Percentiles rank a stretch among this genome's conserved stretches.
Evolutionary conservation across 768 basidiomycete species (phyloP).

Genomic region (Hysterangium stoloniferum): DNA sequence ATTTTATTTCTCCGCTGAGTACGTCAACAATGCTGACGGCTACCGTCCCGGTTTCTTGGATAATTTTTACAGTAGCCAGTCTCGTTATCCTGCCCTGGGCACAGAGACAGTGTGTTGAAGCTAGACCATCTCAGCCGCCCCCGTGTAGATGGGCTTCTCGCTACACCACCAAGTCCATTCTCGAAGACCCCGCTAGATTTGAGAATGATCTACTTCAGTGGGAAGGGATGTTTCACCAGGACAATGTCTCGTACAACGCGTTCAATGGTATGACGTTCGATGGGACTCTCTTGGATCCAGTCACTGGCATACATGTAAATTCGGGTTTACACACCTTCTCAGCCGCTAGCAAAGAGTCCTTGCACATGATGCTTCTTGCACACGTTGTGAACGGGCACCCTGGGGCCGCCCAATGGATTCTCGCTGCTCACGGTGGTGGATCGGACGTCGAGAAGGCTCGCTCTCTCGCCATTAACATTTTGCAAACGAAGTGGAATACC

Average conservation of each 20-base stretch:
- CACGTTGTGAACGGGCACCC: neutral
- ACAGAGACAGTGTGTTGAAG: too few species aligned
- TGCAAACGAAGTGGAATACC: neutral
- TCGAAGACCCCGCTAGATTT: neutral
- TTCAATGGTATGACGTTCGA: constrained; percentile 4
- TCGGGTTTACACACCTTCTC: constrained; percentile 1
- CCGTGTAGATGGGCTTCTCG: neutral
- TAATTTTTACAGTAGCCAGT: too few species aligned
- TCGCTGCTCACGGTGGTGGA: neutral
- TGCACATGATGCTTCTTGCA: constrained; percentile 2
- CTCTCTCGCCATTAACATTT: neutral
- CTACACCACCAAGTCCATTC: neutral
- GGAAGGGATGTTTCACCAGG: constrained; percentile 3
- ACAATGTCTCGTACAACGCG: constrained; percentile 2
- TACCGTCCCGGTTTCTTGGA: too few species aligned
- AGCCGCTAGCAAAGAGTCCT: constrained; percentile 2
- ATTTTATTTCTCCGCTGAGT: too few species aligned
- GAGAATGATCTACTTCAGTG: neutral
- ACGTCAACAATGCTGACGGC: too few species aligned
- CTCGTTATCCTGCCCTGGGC: too few species aligned
- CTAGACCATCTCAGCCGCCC: too few species aligned
- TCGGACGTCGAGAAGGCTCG: neutral
- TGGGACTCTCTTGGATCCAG: neutral
- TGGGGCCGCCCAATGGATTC: neutral
- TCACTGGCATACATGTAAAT: neutral